A percentile compares a stretch with the other conserved stretches of the same genome.
Evolutionary conservation across 768 basidiomycete species (phyloP).

Genomic region (Calvatia gigantea): DNA sequence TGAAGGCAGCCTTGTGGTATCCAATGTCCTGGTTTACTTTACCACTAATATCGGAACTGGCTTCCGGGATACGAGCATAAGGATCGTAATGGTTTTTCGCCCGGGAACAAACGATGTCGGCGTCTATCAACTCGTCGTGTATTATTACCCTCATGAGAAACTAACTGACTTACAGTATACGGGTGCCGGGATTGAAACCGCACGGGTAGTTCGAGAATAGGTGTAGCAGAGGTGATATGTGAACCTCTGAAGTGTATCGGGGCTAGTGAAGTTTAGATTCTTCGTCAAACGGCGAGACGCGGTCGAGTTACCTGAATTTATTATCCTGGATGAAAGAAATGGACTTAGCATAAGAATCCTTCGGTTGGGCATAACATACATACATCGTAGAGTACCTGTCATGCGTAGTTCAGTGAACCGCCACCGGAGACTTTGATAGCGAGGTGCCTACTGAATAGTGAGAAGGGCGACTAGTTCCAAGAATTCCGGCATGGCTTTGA

Average conservation of each 20-base stretch:
- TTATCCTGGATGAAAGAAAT: conserved; percentile 36
- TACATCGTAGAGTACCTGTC: conserved; percentile 19
- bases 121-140: conserved; percentile 40
- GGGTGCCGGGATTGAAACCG: conserved; percentile 77
- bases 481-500: conserved; percentile 70
- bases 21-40: conserved; percentile 31
- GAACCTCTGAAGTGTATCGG: conserved; percentile 68
- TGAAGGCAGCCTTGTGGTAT: conserved; percentile 48
- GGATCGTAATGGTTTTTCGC: conserved; percentile 39
- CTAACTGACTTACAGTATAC: conserved; percentile 60
- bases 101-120: conserved; percentile 57
- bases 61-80: conserved; percentile 38
- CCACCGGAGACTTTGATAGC: too few species aligned
- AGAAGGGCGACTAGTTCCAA: conserved; percentile 62
- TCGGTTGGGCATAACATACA: not conserved
- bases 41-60: conserved; percentile 25
- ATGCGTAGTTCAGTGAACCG: not conserved
- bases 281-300: not conserved
- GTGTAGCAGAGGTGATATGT: conserved; percentile 72
- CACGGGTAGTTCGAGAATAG: conserved; percentile 71
- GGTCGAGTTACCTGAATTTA: conserved; percentile 47
- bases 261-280: conserved; percentile 27
- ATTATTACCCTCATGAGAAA: not conserved
- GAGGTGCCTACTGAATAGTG: conserved; percentile 29
- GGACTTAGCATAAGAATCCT: not conserved